Conservation (phyloP, 78 protist species). For the Planoprotostelium fungivorum region DNA sequence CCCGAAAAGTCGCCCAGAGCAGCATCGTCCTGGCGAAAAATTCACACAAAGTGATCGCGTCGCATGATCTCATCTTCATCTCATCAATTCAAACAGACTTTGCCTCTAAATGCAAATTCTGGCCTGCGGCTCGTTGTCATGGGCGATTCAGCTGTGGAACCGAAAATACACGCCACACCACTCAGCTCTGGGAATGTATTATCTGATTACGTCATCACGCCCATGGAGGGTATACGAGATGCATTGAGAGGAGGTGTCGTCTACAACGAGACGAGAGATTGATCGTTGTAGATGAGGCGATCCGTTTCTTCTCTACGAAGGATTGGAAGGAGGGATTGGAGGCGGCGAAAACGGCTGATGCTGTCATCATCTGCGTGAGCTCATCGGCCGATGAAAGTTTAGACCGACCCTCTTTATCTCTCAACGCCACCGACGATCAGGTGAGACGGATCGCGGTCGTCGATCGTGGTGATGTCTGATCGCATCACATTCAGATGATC, state of each 20-base stretch:
- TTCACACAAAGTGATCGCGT: not conserved
- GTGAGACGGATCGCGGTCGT: no score
- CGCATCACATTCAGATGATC: slow-evolving; percentile 12
- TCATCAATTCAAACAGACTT: no score
- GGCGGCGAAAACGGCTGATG: slow-evolving; percentile 3
- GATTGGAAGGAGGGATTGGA: not conserved
- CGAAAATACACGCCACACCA: not conserved
- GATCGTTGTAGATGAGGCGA: not conserved
- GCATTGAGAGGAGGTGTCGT: no score
- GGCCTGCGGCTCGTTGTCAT: not conserved
- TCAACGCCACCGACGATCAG: not conserved
- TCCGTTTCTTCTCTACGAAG: not conserved
- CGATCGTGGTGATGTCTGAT: not conserved
- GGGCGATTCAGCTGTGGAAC: not conserved
- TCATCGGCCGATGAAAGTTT: slow-evolving; percentile 21
- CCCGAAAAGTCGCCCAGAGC: slow-evolving; percentile 12
- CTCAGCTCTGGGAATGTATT: not conserved
- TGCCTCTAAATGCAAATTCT: no score
- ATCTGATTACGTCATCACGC: not conserved
- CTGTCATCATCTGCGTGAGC: slow-evolving; percentile 21
- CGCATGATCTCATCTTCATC: not conserved
- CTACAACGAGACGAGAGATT: not conserved
- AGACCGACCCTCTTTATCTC: slow-evolving; percentile 27
- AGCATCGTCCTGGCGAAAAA: slow-evolving; percentile 43
- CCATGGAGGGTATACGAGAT: not conserved